Percentiles rank a stretch among this genome's conserved stretches.
These are phyloP conservation scores for Lactarius hengduanensis DNA, from an alignment of 768 basidiomycete genomes.

Conservation along the genomic window DNA sequence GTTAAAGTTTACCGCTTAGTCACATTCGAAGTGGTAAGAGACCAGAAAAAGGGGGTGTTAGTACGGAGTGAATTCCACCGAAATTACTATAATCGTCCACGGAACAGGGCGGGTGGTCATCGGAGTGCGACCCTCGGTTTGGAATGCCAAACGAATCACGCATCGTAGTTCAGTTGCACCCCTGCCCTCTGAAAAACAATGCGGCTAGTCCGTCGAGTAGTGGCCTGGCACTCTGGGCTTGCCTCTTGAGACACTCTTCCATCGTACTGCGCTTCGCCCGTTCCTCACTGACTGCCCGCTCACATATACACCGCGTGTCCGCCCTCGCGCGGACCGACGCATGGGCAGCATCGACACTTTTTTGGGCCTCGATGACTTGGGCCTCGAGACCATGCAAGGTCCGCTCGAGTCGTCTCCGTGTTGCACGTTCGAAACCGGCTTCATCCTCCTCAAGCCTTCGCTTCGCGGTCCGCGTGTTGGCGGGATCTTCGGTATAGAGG, in stretches of 20 bases:
- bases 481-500: conserved; percentile 35
- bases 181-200: conserved; percentile 17
- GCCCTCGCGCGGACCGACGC: conserved; percentile 17
- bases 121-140: neutral
- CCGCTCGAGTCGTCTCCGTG: conserved; percentile 31
- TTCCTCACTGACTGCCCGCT: conserved; percentile 15
- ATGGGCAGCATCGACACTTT: conserved; percentile 12
- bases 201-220: conserved; percentile 19
- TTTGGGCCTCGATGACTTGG: conserved; percentile 13
- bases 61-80: neutral
- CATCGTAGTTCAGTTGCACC: neutral
- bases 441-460: conserved; percentile 48
- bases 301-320: conserved; percentile 17
- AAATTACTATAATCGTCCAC: neutral
- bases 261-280: conserved; percentile 13
- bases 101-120: neutral
- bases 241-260: conserved; percentile 13
- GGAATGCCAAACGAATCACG: neutral
- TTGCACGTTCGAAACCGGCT: conserved; percentile 28
- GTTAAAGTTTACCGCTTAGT: neutral
- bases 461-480: conserved; percentile 39
- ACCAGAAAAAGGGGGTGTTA: neutral
- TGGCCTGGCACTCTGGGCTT: conserved; percentile 15
- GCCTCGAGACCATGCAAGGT: conserved; percentile 21
- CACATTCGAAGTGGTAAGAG: neutral